Evolutionary conservation across 257 asterid genomes (phyloP).

Genomic region (Solanum dulcamara): DNA sequence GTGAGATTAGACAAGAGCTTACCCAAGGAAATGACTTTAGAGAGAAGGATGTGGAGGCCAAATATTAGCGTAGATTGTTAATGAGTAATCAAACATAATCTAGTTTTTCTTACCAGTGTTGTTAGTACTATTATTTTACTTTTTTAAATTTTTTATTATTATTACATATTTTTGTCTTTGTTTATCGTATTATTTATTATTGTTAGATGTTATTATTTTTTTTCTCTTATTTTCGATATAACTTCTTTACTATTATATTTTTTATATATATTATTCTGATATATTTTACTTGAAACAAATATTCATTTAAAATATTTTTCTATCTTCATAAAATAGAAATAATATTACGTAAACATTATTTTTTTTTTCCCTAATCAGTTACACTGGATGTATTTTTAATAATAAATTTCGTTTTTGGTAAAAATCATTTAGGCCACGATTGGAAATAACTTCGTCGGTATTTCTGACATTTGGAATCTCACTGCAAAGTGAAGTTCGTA

Average conservation of each 20-base stretch:
- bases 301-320: background rate
- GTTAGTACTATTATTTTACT: background rate
- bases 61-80: background rate
- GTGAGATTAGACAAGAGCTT: background rate
- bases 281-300: background rate
- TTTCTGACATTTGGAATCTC: slow-evolving; percentile 19
- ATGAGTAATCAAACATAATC: background rate
- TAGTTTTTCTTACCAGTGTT: background rate
- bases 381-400: too few relatives aligned
- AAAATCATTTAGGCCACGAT: background rate
- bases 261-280: too few relatives aligned
- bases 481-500: slow-evolving; percentile 9
- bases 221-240: background rate
- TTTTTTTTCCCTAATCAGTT: too few relatives aligned
- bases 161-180: background rate
- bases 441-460: background rate
- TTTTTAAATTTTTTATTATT: background rate
- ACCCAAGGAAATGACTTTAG: background rate
- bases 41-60: rapidly evolving
- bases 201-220: too few relatives aligned
- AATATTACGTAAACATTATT: too few relatives aligned
- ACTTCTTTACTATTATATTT: background rate
- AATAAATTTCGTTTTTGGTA: background rate
- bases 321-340: background rate
- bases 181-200: background rate